Evolutionary conservation across 202 grass and related monocot species (phyloP).

Genomic region (Zizania palustris): DNA sequence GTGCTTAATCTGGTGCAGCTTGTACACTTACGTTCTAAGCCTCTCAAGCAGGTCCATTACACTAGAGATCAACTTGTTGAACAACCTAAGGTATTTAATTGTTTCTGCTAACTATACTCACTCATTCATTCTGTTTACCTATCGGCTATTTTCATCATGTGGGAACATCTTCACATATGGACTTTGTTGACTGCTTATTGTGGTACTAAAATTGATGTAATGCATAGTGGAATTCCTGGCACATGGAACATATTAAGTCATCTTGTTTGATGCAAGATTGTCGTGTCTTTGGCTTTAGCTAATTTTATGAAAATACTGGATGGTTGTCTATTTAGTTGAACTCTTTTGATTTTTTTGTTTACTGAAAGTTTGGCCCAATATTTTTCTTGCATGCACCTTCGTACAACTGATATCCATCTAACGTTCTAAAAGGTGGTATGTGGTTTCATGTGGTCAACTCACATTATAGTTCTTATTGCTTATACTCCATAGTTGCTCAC

Average conservation of each 20-base stretch:
- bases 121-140: too few species aligned
- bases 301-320: too few species aligned
- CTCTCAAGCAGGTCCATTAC: slow-evolving; percentile 52
- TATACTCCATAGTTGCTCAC: not conserved
- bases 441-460: not conserved
- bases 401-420: not conserved
- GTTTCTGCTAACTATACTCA: too few species aligned
- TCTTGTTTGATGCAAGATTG: too few species aligned
- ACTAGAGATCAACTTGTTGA: slow-evolving; percentile 73
- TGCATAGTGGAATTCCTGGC: too few species aligned
- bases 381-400: slow-evolving; percentile 3
- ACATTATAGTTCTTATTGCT: not conserved
- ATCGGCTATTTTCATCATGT: too few species aligned
- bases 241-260: too few species aligned
- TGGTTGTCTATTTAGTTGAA: slow-evolving; percentile 21
- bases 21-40: slow-evolving; percentile 56
- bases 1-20: slow-evolving; percentile 35
- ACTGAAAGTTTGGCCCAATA: slow-evolving; percentile 34
- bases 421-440: not conserved
- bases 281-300: too few species aligned
- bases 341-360: slow-evolving; percentile 19
- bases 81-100: slow-evolving; percentile 58
- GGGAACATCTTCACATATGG: too few species aligned
- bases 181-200: too few species aligned
- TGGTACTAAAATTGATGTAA: too few species aligned